Evolutionary conservation across 768 basidiomycete species (phyloP).

Genomic region (Pisolithus marmoratus): DNA sequence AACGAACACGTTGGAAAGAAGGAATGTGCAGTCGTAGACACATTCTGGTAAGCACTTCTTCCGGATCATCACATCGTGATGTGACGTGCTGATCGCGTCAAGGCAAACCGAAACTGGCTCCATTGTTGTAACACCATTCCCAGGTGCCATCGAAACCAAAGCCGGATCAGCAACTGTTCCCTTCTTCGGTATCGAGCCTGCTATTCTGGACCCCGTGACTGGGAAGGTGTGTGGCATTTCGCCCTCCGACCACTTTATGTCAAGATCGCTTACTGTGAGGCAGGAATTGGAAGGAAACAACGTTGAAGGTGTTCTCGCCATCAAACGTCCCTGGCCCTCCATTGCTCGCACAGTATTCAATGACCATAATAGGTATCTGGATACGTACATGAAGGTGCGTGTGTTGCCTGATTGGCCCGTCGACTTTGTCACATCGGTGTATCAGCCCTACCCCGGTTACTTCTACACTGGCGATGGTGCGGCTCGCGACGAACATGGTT

Average conservation of each 20-base stretch:
- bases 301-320: slow-evolving; percentile 86
- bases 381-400: slow-evolving; percentile 63
- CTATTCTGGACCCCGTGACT: slow-evolving; percentile 77
- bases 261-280: background rate
- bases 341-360: slow-evolving; percentile 89
- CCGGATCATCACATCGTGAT: background rate
- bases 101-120: slow-evolving; percentile 99
- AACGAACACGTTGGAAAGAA: slow-evolving; percentile 87
- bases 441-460: slow-evolving; percentile 74
- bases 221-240: slow-evolving; percentile 47
- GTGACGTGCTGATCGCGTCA: background rate
- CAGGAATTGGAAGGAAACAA: slow-evolving; percentile 69
- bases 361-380: slow-evolving; percentile 84
- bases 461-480: slow-evolving; percentile 99
- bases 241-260: background rate
- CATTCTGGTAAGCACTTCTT: slow-evolving; percentile 58
- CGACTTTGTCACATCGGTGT: slow-evolving; percentile 33
- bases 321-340: slow-evolving; percentile 90
- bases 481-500: slow-evolving; percentile 88
- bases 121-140: slow-evolving; percentile 92
- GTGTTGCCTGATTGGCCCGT: slow-evolving; percentile 25
- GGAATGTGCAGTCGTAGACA: slow-evolving; percentile 92
- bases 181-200: slow-evolving; percentile 92
- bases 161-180: slow-evolving; percentile 96
- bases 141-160: slow-evolving; percentile 93